Evolutionary conservation across 306 rosid species (phyloP).

Genomic region (Cicer yamashitae): DNA sequence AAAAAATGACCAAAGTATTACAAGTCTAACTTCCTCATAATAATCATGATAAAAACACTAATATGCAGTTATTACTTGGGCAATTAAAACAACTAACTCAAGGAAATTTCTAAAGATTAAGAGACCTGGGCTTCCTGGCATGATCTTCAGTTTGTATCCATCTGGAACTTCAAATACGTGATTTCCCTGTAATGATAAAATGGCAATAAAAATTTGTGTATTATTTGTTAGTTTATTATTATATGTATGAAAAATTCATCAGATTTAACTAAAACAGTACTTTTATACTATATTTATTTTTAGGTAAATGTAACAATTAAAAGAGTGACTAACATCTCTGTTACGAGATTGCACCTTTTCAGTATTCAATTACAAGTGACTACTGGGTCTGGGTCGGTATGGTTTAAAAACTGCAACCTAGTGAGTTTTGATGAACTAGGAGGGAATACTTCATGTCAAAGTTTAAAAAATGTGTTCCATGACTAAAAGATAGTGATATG

Average conservation of each 20-base stretch:
- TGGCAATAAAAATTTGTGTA: conserved; percentile 41
- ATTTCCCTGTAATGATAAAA: conserved; percentile 69
- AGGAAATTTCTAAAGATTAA: conserved; percentile 32
- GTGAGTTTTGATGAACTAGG: conserved; percentile 12
- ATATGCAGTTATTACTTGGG: background rate
- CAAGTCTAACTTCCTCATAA: conserved; percentile 25
- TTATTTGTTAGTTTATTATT: conserved; percentile 21
- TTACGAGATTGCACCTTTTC: conserved; percentile 10
- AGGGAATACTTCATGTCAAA: background rate
- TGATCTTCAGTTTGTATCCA: conserved; percentile 75
- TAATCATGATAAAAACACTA: conserved; percentile 24
- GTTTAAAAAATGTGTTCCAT: conserved; percentile 6
- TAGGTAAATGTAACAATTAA: background rate
- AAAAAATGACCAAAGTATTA: conserved; percentile 4
- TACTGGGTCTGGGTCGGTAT: conserved; percentile 25
- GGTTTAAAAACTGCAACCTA: conserved; percentile 21
- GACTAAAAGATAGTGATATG: background rate
- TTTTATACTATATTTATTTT: conserved; percentile 5
- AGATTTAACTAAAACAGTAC: conserved; percentile 13
- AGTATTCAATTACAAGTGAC: conserved; percentile 33
- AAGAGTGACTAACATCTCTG: conserved; percentile 2
- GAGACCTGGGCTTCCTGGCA: conserved; percentile 68
- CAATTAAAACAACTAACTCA: conserved; percentile 17
- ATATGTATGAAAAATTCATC: conserved; percentile 6
- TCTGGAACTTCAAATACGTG: conserved; percentile 88